Evolutionary conservation across 1,284 basidiomycete genomes (phyloP), one percentile per base, ranked within the genome.

Genomic region (Puccinia hordei): DNA sequence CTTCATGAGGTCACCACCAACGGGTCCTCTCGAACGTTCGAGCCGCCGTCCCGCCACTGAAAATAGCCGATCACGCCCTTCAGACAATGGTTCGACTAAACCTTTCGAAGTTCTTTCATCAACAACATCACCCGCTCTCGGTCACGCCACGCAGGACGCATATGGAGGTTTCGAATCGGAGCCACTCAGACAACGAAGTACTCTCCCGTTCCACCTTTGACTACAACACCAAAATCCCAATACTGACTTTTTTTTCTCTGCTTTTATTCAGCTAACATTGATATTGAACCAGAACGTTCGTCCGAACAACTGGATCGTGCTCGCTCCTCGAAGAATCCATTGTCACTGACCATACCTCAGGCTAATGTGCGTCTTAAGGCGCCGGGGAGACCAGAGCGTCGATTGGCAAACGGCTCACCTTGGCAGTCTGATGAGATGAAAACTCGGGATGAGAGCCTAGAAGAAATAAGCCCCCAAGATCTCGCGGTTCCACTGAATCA

Each of bases 111-210:
- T 53, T 13, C 30, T 24, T 33, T 61, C 27, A n/a, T 38, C 49
- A 30, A 22, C 55, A 4, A n/a, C 19, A 51, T 75, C 73, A 17
- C 57, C 59, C 53, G 3, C 57, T 35, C 24, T 17, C 38, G 27
- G 24, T 3, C n/a, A 63, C 22, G 1, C 24, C 41, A 41, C 13
- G 33, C 59, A 65, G 59, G 59, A 75, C 49, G 59, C 73, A 49
- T 75, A 63, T 61, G 73, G 73, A 30, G 61, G 73, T 15, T 12
- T 75, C 44, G 57, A 63, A 24, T 44, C 44, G 35, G 44, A 75
- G 27, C 27, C 27, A 38, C 46, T 33, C 59, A 75, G 27, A 30
- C 73, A 63, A 22, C n/a, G 49, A 57, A 27, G 71, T 73, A 59
- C 30, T 73, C 27, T 22, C 22, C 22, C 22, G 24, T 55, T 72